Conservation (phyloP, 352 stramenopile genomes). For the Phytophthora litchii region DNA sequence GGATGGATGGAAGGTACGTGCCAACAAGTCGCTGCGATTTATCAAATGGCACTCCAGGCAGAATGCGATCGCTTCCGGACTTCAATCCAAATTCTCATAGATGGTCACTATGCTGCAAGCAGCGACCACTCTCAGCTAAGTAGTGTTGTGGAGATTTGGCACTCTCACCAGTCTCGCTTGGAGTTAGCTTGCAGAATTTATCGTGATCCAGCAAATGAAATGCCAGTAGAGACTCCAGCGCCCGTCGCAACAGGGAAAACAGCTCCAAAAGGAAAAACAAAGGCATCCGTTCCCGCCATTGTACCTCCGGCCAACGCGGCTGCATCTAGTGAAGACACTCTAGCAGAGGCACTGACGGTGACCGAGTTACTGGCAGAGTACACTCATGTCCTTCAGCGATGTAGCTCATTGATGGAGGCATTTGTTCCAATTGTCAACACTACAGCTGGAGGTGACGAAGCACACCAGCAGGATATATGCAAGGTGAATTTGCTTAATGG, state of each 20-base stretch:
- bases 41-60: constrained; percentile 63
- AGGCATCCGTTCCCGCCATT: constrained; percentile 28
- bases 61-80: constrained; percentile 78
- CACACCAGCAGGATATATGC: constrained; percentile 30
- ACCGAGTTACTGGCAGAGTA: constrained; percentile 54
- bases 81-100: constrained; percentile 60
- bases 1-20: constrained; percentile 66
- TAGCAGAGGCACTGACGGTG: constrained; percentile 38
- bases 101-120: constrained; percentile 58
- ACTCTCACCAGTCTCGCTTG: constrained; percentile 25
- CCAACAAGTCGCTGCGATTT: constrained; percentile 47
- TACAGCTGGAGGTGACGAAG: not conserved
- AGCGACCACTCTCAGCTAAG: constrained; percentile 35
- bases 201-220: constrained; percentile 35
- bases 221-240: constrained; percentile 17
- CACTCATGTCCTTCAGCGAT: constrained; percentile 50
- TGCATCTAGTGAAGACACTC: constrained; percentile 21
- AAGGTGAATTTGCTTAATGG: constrained; percentile 61
- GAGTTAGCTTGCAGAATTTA: constrained; percentile 52
- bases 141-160: constrained; percentile 40
- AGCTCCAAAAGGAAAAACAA: constrained; percentile 47
- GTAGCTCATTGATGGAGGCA: constrained; percentile 47
- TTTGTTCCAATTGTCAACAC: constrained; percentile 20
- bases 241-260: constrained; percentile 30
- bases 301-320: constrained; percentile 18